Evolutionary conservation across 2,329 filamentous ascomycete genomes (phyloP).

Genomic region (Ophiostoma novo-ulmi): DNA sequence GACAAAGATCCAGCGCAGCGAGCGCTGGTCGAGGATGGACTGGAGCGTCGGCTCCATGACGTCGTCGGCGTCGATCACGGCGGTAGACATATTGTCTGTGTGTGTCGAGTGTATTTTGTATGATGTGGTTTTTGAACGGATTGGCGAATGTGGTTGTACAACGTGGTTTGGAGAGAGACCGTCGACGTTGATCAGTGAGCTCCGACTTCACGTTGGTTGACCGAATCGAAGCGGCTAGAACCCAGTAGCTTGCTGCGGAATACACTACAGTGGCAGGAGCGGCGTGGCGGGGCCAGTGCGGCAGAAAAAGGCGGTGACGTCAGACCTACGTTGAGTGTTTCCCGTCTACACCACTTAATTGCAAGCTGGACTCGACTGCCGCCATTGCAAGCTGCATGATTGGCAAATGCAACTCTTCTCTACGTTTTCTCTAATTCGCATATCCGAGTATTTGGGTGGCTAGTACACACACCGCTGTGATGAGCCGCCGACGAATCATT

Average conservation of each 20-base stretch:
- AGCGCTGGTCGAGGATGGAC: constrained; percentile 89
- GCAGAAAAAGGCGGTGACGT: constrained; percentile 15
- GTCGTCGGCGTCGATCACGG: constrained; percentile 59
- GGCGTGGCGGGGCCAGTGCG: constrained; percentile 14
- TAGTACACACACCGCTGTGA: neutral
- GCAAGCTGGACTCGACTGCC: neutral
- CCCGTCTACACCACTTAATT: too few species aligned
- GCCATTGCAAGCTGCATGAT: neutral
- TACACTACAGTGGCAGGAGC: neutral
- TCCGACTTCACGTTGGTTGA: constrained; percentile 1
- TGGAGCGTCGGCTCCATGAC: constrained; percentile 88
- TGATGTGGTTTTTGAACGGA: neutral
- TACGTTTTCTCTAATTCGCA: neutral
- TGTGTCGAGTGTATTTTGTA: neutral
- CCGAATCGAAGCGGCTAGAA: constrained; percentile 24
- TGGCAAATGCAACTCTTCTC: neutral
- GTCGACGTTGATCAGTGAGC: neutral
- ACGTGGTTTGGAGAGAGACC: neutral
- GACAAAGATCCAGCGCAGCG: constrained; percentile 97
- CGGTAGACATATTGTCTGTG: constrained; percentile 35
- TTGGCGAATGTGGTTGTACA: neutral
- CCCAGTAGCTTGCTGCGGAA: constrained; percentile 11
- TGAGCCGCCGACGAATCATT: neutral
- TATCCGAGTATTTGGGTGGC: neutral
- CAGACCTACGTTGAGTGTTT: neutral